phyloP scores from a whole-genome alignment of 2,329 filamentous ascomycete genomes.

The Pseudogymnoascus sp. region DNA sequence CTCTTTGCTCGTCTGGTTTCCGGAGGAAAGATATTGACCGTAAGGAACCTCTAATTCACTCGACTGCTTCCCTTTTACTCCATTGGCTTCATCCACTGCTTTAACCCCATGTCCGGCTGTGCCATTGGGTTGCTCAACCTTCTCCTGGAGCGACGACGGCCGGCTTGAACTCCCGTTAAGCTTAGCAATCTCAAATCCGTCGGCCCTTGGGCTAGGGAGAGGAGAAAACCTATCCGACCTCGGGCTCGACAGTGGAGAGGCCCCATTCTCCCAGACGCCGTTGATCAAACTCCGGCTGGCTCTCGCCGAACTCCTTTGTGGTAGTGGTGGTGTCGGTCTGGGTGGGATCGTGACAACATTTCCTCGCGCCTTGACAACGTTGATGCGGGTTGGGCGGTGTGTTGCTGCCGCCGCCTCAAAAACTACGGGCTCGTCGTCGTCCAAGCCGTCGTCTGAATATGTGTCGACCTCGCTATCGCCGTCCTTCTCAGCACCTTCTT shows the following conservation, averaged over 20 bases:
- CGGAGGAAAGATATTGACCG: not conserved
- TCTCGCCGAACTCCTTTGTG: conserved; percentile 61
- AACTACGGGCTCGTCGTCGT: conserved; percentile 55
- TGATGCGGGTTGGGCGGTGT: conserved; percentile 36
- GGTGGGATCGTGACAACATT: conserved; percentile 81
- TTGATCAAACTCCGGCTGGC: conserved; percentile 15
- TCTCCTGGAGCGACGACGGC: not conserved
- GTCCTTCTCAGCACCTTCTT: conserved; percentile 31
- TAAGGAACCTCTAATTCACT: not conserved
- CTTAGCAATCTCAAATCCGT: conserved; percentile 3
- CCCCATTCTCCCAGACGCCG: conserved; percentile 20
- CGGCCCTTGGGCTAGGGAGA: conserved; percentile 3
- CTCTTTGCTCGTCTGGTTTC: not conserved
- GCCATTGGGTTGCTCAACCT: not conserved
- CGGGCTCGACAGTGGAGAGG: not conserved
- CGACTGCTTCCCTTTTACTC: not conserved
- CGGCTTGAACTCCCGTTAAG: not conserved
- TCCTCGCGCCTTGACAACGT: conserved; percentile 49
- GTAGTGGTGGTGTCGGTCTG: conserved; percentile 64
- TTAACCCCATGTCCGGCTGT: not conserved
- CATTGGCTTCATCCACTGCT: not conserved
- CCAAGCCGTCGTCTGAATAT: conserved; percentile 41
- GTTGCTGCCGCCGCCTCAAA: conserved; percentile 56
- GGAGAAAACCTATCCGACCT: conserved; percentile 10
- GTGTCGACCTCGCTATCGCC: conserved; percentile 42